These are phyloP conservation scores for Tetrapyrgos nigripes DNA, from an alignment of 1,284 basidiomycete genomes.

Conservation along the genomic window DNA sequence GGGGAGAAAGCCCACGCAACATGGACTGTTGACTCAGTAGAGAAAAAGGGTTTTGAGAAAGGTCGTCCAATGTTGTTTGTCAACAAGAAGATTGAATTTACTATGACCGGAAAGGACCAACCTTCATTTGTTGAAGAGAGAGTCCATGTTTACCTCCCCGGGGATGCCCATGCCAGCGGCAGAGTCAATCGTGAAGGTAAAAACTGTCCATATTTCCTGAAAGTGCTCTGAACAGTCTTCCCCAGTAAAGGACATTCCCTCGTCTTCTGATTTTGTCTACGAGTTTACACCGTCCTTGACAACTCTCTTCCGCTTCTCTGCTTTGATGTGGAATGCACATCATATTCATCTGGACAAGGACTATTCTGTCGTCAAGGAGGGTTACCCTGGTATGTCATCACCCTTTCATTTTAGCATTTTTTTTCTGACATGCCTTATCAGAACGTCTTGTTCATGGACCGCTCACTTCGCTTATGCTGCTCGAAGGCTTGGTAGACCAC, in stretches of 20 bases:
- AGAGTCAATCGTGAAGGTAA: slow-evolving; percentile 48
- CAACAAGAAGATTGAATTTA: slow-evolving; percentile 65
- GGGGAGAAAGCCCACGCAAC: slow-evolving; percentile 60
- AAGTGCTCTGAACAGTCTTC: background rate
- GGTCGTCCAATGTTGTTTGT: slow-evolving; percentile 80
- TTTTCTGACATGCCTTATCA: slow-evolving; percentile 24
- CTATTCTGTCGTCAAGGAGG: slow-evolving; percentile 72
- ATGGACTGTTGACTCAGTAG: slow-evolving; percentile 59
- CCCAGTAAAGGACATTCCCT: slow-evolving; percentile 60
- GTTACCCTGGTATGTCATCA: slow-evolving; percentile 67
- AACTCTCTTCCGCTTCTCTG: slow-evolving; percentile 85
- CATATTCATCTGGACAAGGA: slow-evolving; percentile 77
- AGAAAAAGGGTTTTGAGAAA: slow-evolving; percentile 68
- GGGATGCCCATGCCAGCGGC: slow-evolving; percentile 16
- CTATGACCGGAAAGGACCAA: slow-evolving; percentile 43
- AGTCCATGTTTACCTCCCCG: slow-evolving; percentile 75
- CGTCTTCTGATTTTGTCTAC: slow-evolving; percentile 61
- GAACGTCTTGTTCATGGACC: slow-evolving; percentile 87
- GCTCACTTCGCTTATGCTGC: slow-evolving; percentile 77
- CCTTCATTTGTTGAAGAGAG: slow-evolving; percentile 71
- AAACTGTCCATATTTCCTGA: slow-evolving; percentile 16
- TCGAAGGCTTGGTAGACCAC: slow-evolving; percentile 64
- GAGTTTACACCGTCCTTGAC: slow-evolving; percentile 70
- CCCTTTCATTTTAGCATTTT: background rate
- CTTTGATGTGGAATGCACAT: slow-evolving; percentile 82